These are phyloP conservation scores for Lachnellula subtilissima DNA, from an alignment of 2,329 filamentous ascomycete species.

Conservation along the genomic window DNA sequence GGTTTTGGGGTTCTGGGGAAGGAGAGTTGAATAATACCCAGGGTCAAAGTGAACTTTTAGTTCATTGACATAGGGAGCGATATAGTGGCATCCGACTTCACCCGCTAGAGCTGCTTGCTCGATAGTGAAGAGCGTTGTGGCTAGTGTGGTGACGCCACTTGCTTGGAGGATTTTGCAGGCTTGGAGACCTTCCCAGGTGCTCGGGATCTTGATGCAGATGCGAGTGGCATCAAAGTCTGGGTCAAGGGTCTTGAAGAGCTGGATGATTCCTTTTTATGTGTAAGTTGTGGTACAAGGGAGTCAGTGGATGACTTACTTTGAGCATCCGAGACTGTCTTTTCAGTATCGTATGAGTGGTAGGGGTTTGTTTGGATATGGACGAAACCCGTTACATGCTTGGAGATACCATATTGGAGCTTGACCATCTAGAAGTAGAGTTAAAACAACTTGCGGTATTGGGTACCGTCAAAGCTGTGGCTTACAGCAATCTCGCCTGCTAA, in stretches of 20 bases:
- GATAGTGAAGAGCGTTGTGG: slow-evolving; percentile 59
- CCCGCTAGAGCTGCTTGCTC: slow-evolving; percentile 55
- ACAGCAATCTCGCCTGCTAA: slow-evolving; percentile 54
- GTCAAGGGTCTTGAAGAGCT: slow-evolving; percentile 42
- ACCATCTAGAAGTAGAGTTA: slow-evolving; percentile 42
- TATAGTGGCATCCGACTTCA: slow-evolving; percentile 54
- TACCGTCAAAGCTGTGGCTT: slow-evolving; percentile 9
- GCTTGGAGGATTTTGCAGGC: slow-evolving; percentile 52
- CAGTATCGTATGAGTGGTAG: slow-evolving; percentile 45
- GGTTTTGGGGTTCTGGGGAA: too few relatives aligned
- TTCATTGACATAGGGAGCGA: slow-evolving; percentile 63
- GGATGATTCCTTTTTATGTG: slow-evolving; percentile 42
- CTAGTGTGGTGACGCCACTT: slow-evolving; percentile 52
- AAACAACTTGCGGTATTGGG: not conserved
- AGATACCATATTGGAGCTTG: slow-evolving; percentile 47
- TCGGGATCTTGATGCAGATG: slow-evolving; percentile 59
- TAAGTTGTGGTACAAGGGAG: not conserved
- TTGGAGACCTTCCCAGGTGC: slow-evolving; percentile 58
- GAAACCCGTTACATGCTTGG: slow-evolving; percentile 44
- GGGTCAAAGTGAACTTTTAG: slow-evolving; percentile 56
- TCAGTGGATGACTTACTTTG: slow-evolving; percentile 36
- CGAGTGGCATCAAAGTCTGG: slow-evolving; percentile 41
- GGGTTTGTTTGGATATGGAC: slow-evolving; percentile 59
- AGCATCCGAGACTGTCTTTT: slow-evolving; percentile 47
- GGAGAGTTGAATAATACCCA: slow-evolving; percentile 32